Evolutionary conservation across 805 yeast genomes (phyloP), one percentile per base, ranked within the genome.

Genomic region (Priceomyces haplophilus): DNA sequence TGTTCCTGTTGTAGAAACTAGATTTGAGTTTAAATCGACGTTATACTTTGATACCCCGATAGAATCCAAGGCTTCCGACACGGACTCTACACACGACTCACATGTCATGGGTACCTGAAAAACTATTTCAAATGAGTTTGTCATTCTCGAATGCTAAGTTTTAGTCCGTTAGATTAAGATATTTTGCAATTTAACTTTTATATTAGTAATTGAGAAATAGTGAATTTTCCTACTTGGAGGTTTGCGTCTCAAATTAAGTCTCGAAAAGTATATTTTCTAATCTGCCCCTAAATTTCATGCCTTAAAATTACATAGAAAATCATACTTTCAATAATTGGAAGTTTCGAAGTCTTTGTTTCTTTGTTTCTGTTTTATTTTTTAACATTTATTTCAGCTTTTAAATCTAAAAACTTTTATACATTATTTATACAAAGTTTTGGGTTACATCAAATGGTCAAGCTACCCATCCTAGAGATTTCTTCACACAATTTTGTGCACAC

Each of bases 31-130:
- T 16, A 89, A 64, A 56, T 85, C 83, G 42, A 87, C 69, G 46
- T 79, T 75, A 50, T 76, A 71, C 15, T 65, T 58, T 3, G 72
- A 61, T 2, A 88, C 62, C 0, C 84, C 85, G 2, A 85, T 56
- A 2, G 67, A 55, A 12, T 67, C 54, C 13, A 91, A 68, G 3
- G 85, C 84, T 1, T 60, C 50, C 11, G 69, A 55, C 3, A 89
- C 82, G 2, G 82, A 73, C 2, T 74, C 73, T 10, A 83, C 83
- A 59, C 97, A 88, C 8, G 76, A 66, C 24, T 81, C 69, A 58
- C 97, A 91, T 47, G 83, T 82, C 77, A 91, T 69, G 5, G 93
- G 89, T 41, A 89, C 93, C 10, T 93, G 90, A 62, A 86, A 89
- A 6, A 85, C 88, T 3, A 91, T 79, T 69, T 85, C 75, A 46